A percentile compares a stretch with the other conserved stretches of the same genome.
phyloP scores from a whole-genome alignment of 202 grass and related monocot species.

The Bolboschoenoplectus hybrid region DNA sequence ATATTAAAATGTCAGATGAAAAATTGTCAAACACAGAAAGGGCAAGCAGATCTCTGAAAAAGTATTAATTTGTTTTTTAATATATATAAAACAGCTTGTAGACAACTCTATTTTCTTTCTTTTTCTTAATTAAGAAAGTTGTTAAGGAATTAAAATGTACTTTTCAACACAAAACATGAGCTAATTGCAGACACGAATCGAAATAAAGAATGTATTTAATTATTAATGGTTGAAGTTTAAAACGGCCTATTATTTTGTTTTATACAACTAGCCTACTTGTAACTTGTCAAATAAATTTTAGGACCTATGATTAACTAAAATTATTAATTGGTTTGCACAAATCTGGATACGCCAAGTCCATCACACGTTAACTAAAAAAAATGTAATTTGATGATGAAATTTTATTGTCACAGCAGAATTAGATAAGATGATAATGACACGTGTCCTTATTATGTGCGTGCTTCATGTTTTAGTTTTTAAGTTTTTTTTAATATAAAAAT shows the following conservation, averaged over 20 bases:
- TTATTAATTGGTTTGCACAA: neutral
- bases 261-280: neutral
- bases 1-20: neutral
- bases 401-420: neutral
- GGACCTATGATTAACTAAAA: constrained; percentile 11
- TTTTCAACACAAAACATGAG: neutral
- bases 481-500: neutral
- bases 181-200: constrained; percentile 14
- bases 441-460: neutral
- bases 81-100: neutral
- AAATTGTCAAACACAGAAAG: neutral
- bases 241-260: neutral
- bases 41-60: neutral
- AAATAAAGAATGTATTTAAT: neutral
- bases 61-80: neutral
- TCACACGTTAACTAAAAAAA: neutral
- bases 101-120: neutral
- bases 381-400: neutral
- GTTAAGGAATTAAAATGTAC: constrained; percentile 21
- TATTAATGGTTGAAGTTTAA: neutral
- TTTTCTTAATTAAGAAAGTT: neutral
- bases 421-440: neutral
- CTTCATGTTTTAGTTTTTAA: neutral
- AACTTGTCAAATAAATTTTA: constrained; percentile 11
- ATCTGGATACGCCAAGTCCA: neutral